Conservation (phyloP, 2,329 filamentous ascomycete species). For the Exophiala alcalophila region DNA sequence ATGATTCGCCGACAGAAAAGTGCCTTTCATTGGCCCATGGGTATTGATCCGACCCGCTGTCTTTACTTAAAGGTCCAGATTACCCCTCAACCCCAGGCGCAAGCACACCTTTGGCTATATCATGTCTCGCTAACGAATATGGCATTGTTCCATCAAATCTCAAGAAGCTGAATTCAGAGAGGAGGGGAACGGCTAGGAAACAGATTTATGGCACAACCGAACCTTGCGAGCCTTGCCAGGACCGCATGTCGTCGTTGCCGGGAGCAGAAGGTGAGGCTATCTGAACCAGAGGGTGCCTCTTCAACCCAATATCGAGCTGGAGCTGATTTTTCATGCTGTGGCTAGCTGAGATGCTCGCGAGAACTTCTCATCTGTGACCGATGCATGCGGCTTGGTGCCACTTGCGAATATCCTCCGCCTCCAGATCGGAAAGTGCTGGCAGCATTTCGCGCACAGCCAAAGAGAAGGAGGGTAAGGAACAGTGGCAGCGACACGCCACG, state of each 20-base stretch:
- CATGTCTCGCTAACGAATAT: too few species aligned
- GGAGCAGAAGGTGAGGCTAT: conserved; percentile 10
- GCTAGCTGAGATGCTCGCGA: conserved; percentile 16
- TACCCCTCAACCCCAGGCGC: too few species aligned
- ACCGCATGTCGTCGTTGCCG: conserved; percentile 16
- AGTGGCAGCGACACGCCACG: neutral
- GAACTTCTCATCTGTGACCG: conserved; percentile 14
- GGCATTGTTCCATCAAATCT: too few species aligned
- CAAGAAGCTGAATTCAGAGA: too few species aligned
- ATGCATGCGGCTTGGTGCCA: conserved; percentile 8
- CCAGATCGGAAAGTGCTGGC: conserved; percentile 18
- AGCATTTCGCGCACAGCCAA: conserved; percentile 12
- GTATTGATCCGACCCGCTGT: too few species aligned
- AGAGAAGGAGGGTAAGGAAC: conserved; percentile 3
- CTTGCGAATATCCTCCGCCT: conserved; percentile 14
- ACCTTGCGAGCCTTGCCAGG: conserved; percentile 2
- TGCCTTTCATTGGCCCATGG: too few species aligned
- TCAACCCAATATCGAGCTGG: neutral
- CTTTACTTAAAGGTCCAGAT: too few species aligned
- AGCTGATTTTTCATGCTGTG: neutral
- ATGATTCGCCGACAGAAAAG: too few species aligned
- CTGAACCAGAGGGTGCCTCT: neutral
- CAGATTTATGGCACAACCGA: too few species aligned
- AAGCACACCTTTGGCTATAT: too few species aligned
- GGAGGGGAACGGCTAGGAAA: too few species aligned